Conservation (phyloP, 2,329 filamentous ascomycete species). For the Exophiala xenobiotica region DNA sequence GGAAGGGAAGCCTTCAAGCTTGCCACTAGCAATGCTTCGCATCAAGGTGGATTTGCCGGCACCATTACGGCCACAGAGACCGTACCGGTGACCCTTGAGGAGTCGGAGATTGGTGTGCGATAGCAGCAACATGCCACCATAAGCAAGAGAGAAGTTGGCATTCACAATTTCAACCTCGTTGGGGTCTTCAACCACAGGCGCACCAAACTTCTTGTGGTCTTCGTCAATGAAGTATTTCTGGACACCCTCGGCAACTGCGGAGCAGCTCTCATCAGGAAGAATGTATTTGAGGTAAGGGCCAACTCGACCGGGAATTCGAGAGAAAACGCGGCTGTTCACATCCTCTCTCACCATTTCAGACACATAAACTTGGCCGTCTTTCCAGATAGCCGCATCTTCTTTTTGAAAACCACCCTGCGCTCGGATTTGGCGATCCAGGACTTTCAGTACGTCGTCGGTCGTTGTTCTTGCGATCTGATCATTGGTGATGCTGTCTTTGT, state of each 20-base stretch:
- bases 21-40: constrained; percentile 92
- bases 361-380: constrained; percentile 70
- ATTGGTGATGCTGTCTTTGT: constrained; percentile 60
- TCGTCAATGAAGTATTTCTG: constrained; percentile 77
- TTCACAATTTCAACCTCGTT: constrained; percentile 97
- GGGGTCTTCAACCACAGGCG: constrained; percentile 81
- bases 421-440: constrained; percentile 75
- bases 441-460: constrained; percentile 69
- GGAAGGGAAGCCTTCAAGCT: constrained; percentile 93
- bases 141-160: constrained; percentile 93
- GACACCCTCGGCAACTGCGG: constrained; percentile 69
- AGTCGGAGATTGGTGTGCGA: constrained; percentile 94
- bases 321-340: constrained; percentile 76
- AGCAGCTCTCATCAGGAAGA: constrained; percentile 61
- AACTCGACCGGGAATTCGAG: constrained; percentile 68
- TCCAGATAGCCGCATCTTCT: constrained; percentile 63
- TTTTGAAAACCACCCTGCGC: constrained; percentile 63
- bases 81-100: constrained; percentile 94
- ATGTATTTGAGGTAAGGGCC: constrained; percentile 74
- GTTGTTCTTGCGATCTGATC: constrained; percentile 63
- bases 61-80: constrained; percentile 94
- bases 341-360: constrained; percentile 83
- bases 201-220: constrained; percentile 82
- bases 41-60: constrained; percentile 99
- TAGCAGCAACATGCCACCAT: constrained; percentile 93